These are phyloP conservation scores for Brassica incana DNA, from an alignment of 345 rosid genomes.

Conservation along the genomic window DNA sequence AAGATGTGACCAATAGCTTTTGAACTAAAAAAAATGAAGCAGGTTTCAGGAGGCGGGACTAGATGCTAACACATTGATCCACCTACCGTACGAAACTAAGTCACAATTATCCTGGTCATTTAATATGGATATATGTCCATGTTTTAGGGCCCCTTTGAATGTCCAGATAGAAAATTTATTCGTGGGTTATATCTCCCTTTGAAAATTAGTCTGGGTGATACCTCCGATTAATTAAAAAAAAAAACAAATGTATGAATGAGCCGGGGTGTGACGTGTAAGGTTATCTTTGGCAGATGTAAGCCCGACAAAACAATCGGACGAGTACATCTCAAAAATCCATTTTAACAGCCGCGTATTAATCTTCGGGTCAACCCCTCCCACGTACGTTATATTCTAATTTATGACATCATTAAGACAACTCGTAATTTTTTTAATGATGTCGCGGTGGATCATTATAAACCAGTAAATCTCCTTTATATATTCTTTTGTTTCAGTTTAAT, in stretches of 20 bases:
- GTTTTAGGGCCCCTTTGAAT: no score
- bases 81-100: no score
- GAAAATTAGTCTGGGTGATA: no score
- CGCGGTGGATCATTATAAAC: not conserved
- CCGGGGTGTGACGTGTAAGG: conserved; percentile 16
- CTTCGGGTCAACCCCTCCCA: conserved; percentile 21
- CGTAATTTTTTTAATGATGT: not conserved
- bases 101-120: no score
- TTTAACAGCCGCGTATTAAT: conserved; percentile 20
- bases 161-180: no score
- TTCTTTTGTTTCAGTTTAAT: no score
- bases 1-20: not conserved
- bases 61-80: no score
- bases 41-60: no score
- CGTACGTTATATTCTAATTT: not conserved
- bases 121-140: no score
- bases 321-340: conserved; percentile 8
- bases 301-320: conserved; percentile 33
- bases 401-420: conserved; percentile 13
- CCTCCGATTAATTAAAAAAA: not conserved
- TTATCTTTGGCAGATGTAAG: not conserved
- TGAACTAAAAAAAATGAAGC: not conserved
- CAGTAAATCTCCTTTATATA: not conserved
- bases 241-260: not conserved
- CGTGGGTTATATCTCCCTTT: no score